Conservation (phyloP, 495 filamentous ascomycete genomes). For the Cercophora scortea region DNA sequence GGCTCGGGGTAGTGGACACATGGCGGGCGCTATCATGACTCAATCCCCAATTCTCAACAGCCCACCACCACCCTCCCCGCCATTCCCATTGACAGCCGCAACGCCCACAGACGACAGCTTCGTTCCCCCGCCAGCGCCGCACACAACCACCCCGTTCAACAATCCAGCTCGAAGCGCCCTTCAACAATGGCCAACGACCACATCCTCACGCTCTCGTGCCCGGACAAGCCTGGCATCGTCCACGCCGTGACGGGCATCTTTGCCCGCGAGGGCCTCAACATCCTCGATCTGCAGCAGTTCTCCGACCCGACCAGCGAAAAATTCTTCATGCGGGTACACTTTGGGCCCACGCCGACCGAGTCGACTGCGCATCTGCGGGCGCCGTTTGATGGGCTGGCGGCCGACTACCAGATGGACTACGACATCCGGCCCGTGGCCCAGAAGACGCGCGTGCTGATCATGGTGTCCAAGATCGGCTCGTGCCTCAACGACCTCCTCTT, state of each 20-base stretch:
- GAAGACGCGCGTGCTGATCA: constrained; percentile 66
- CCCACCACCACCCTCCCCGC: too few species aligned
- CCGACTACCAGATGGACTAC: constrained; percentile 53
- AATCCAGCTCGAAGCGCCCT: not conserved
- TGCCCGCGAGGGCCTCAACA: constrained; percentile 58
- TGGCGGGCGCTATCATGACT: not conserved
- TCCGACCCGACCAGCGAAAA: constrained; percentile 55
- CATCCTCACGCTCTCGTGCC: constrained; percentile 68
- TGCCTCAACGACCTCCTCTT: constrained; percentile 76
- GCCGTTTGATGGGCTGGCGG: constrained; percentile 47
- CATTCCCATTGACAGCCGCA: not conserved
- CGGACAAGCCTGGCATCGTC: constrained; percentile 68
- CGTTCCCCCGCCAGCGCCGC: not conserved
- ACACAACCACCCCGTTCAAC: not conserved
- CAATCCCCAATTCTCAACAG: too few species aligned
- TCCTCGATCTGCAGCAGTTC: constrained; percentile 68
- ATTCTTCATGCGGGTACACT: constrained; percentile 77
- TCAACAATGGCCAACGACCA: constrained; percentile 39
- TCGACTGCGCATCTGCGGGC: constrained; percentile 37
- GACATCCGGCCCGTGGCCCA: constrained; percentile 51
- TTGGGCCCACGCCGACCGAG: constrained; percentile 39
- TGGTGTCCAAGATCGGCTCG: constrained; percentile 76
- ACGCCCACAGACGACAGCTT: not conserved
- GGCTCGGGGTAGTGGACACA: not conserved
- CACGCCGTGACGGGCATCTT: constrained; percentile 67